These are phyloP conservation scores for Leptomonas pyrrhocoris DNA, from an alignment of 208 protist species.

Conservation along the genomic window DNA sequence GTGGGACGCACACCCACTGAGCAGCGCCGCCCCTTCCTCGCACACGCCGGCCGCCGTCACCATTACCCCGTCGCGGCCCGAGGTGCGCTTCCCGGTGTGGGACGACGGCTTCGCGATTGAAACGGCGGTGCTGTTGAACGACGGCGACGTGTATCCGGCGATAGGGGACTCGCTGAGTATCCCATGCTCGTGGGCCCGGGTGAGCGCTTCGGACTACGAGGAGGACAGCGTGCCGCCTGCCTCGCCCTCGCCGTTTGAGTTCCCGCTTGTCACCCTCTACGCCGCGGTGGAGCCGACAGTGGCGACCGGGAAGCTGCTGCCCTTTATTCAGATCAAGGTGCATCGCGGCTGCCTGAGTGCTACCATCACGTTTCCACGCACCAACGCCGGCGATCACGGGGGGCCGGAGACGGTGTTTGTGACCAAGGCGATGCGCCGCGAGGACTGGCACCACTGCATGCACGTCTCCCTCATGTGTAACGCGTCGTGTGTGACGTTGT, in stretches of 20 bases:
- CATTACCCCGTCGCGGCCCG: constrained; percentile 19
- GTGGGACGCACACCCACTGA: constrained; percentile 21
- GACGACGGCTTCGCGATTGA: constrained; percentile 44
- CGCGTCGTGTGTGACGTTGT: constrained; percentile 28
- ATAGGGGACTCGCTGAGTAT: constrained; percentile 29
- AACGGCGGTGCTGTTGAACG: constrained; percentile 28
- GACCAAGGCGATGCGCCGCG: constrained; percentile 23
- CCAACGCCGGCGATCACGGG: neutral
- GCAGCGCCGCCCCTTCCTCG: neutral
- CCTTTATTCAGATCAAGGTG: constrained; percentile 34
- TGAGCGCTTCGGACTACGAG: constrained; percentile 7
- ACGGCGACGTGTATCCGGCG: constrained; percentile 37
- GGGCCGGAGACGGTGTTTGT: constrained; percentile 4
- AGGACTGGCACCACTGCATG: constrained; percentile 48
- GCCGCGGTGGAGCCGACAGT: neutral
- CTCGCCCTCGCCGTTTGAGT: constrained; percentile 16
- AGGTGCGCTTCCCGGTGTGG: constrained; percentile 36
- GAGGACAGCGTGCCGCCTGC: constrained; percentile 10
- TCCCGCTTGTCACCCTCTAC: constrained; percentile 34
- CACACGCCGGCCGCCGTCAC: constrained; percentile 13
- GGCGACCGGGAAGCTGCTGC: constrained; percentile 1
- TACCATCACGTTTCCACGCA: constrained; percentile 11
- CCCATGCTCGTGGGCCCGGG: constrained; percentile 26
- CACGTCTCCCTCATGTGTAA: constrained; percentile 39
- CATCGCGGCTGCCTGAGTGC: constrained; percentile 20